Percentiles rank a stretch among this genome's conserved stretches.
Conservation (phyloP, 257 asterid species). For the Fraxinus excelsior region DNA sequence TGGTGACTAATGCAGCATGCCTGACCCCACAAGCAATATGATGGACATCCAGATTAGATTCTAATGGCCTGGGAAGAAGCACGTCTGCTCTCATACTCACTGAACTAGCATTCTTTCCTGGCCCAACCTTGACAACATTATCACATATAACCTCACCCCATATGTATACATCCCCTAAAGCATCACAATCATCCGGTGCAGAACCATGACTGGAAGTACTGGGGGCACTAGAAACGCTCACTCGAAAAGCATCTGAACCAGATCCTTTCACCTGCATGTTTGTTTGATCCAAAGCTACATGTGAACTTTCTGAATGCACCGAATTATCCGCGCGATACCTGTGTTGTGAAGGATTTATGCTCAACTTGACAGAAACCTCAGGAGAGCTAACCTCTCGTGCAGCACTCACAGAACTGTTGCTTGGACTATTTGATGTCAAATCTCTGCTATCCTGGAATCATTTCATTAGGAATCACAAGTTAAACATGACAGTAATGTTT, state of each 20-base stretch:
- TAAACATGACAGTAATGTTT: conserved; percentile 12
- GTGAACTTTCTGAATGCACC: conserved; percentile 60
- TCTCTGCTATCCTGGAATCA: conserved; percentile 61
- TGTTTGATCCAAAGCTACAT: conserved; percentile 72
- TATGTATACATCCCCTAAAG: conserved; percentile 81
- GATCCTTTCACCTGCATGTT: conserved; percentile 84
- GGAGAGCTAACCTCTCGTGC: conserved; percentile 69
- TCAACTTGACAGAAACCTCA: conserved; percentile 62
- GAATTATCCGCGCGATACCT: conserved; percentile 46
- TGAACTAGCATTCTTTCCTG: conserved; percentile 66
- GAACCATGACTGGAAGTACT: conserved; percentile 98
- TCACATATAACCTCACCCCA: conserved; percentile 97
- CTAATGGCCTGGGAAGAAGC: conserved; percentile 79
- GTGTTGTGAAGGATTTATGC: conserved; percentile 59
- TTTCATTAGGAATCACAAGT: conserved; percentile 8
- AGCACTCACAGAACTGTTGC: conserved; percentile 72
- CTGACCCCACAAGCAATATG: conserved; percentile 86
- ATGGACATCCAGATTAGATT: conserved; percentile 76
- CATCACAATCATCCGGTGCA: conserved; percentile 90
- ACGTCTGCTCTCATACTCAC: conserved; percentile 67
- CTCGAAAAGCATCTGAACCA: conserved; percentile 83
- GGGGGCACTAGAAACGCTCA: conserved; percentile 93
- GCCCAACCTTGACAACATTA: conserved; percentile 67
- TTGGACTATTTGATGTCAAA: conserved; percentile 74
- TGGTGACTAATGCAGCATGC: conserved; percentile 82